phyloP scores from a whole-genome alignment of 2,329 filamentous ascomycete genomes.

The Sphaerostilbella broomeana region DNA sequence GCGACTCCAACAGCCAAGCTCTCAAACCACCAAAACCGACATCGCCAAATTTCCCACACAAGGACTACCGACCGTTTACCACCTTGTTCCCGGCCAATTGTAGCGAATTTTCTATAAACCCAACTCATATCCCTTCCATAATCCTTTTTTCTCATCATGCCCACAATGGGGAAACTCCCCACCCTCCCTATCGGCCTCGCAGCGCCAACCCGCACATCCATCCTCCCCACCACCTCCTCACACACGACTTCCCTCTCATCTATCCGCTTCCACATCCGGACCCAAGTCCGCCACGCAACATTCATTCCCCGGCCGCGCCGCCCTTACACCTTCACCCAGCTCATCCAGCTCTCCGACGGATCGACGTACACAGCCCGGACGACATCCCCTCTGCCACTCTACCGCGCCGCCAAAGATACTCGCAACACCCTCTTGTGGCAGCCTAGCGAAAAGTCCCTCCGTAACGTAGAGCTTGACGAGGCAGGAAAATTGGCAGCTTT shows the following conservation, averaged over 20 bases:
- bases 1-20: constrained; percentile 13
- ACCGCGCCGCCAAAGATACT: constrained; percentile 67
- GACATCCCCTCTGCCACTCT: constrained; percentile 59
- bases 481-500: constrained; percentile 85
- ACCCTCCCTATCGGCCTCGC: constrained; percentile 21
- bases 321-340: constrained; percentile 95
- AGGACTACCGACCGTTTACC: too few relatives aligned
- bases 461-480: constrained; percentile 91
- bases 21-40: constrained; percentile 1
- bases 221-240: constrained; percentile 21
- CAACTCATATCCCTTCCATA: neutral
- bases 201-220: constrained; percentile 8
- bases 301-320: constrained; percentile 82
- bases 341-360: constrained; percentile 87
- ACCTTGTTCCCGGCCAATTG: too few relatives aligned
- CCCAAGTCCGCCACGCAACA: constrained; percentile 71
- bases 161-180: constrained; percentile 25
- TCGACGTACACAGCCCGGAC: constrained; percentile 75
- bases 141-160: neutral
- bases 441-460: constrained; percentile 69
- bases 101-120: too few relatives aligned
- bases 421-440: constrained; percentile 91
- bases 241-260: constrained; percentile 21
- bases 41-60: neutral
- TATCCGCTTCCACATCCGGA: constrained; percentile 25